Evolutionary conservation across 441 rosid species (phyloP).

Genomic region (Bruguiera hainesii): DNA sequence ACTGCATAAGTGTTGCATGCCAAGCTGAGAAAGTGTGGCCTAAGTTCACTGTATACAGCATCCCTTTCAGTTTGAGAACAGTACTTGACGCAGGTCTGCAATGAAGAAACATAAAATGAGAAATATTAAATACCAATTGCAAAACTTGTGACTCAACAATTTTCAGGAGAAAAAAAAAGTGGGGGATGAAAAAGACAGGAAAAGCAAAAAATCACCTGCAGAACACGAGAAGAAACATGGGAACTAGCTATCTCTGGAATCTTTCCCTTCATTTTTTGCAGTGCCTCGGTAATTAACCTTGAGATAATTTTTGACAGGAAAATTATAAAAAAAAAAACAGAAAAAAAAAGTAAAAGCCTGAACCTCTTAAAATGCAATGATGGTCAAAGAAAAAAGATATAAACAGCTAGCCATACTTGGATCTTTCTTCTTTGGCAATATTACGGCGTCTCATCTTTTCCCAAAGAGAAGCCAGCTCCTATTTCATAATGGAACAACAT

Average conservation of each 20-base stretch:
- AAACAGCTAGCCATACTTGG: constrained; percentile 39
- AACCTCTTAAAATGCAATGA: background rate
- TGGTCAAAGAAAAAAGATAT: background rate
- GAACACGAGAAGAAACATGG: constrained; percentile 85
- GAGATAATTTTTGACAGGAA: constrained; percentile 1
- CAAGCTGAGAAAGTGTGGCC: constrained; percentile 70
- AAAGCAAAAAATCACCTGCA: constrained; percentile 54
- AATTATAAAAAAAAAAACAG: background rate
- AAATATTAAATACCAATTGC: background rate
- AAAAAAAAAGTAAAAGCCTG: constrained; percentile 1
- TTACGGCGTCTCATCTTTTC: constrained; percentile 92
- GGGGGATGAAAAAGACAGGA: background rate
- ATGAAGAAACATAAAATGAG: constrained; percentile 15
- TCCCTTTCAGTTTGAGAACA: constrained; percentile 79
- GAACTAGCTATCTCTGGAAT: constrained; percentile 83
- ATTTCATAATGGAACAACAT: constrained; percentile 10
- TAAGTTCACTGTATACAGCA: constrained; percentile 64
- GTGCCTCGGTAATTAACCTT: constrained; percentile 72
- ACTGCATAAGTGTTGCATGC: constrained; percentile 64
- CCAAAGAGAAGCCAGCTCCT: constrained; percentile 94
- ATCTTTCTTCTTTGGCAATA: constrained; percentile 77
- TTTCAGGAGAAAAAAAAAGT: background rate
- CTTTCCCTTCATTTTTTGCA: constrained; percentile 83
- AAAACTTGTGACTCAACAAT: background rate
- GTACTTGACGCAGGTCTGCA: constrained; percentile 73